These are phyloP conservation scores for Exophiala calicioides DNA, from an alignment of 2,329 filamentous ascomycete species.

Conservation along the genomic window DNA sequence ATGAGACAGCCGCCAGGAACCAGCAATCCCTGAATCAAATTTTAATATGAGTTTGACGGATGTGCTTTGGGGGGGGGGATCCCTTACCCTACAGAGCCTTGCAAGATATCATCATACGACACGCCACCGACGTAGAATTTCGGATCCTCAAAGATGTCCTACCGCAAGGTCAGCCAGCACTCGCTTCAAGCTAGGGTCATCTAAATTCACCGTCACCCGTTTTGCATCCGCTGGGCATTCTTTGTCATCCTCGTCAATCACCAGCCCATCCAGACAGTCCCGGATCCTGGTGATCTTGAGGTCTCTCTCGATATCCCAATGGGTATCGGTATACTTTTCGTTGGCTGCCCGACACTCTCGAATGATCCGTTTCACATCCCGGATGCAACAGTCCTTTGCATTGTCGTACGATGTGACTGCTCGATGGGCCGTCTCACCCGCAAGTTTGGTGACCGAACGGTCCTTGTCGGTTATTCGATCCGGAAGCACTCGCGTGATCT, in stretches of 20 bases:
- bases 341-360: slow-evolving; percentile 72
- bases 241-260: slow-evolving; percentile 33
- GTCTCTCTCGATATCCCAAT: slow-evolving; percentile 82
- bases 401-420: slow-evolving; percentile 71
- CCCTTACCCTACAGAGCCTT: slow-evolving; percentile 58
- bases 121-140: slow-evolving; percentile 77
- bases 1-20: slow-evolving; percentile 79
- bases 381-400: slow-evolving; percentile 67
- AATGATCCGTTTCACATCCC: slow-evolving; percentile 60
- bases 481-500: slow-evolving; percentile 71
- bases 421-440: slow-evolving; percentile 56
- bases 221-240: slow-evolving; percentile 72
- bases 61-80: neutral
- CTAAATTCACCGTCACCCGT: slow-evolving; percentile 57
- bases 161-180: slow-evolving; percentile 11
- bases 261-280: slow-evolving; percentile 56
- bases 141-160: slow-evolving; percentile 74
- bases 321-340: slow-evolving; percentile 84
- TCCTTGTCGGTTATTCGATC: slow-evolving; percentile 57
- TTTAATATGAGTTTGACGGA: slow-evolving; percentile 33
- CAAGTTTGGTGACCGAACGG: slow-evolving; percentile 62
- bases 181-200: neutral
- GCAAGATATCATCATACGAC: slow-evolving; percentile 74
- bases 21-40: slow-evolving; percentile 71
- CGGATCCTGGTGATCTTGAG: slow-evolving; percentile 55